Evolutionary conservation across 2,329 filamentous ascomycete species (phyloP).

Genomic region (Knoxdaviesia capensis): DNA sequence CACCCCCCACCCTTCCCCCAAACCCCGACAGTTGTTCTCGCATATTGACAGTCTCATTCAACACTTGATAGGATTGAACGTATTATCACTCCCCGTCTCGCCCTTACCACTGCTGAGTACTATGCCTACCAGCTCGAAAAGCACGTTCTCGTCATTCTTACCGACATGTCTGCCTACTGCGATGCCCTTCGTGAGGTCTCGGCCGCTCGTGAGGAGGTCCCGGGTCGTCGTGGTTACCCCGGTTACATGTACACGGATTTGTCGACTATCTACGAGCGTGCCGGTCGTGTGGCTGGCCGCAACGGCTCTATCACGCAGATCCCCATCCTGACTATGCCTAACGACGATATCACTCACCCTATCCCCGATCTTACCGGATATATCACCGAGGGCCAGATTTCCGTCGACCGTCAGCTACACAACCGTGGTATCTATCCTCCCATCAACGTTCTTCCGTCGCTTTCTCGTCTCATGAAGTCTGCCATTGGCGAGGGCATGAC

Average conservation of each 20-base stretch:
- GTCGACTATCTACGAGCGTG: conserved; percentile 98
- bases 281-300: conserved; percentile 87
- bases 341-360: conserved; percentile 98
- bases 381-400: conserved; percentile 98
- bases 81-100: conserved; percentile 97
- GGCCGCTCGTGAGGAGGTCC: conserved; percentile 93
- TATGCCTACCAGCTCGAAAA: conserved; percentile 99
- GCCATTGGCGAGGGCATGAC: conserved; percentile 96
- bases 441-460: conserved; percentile 93
- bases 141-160: conserved; percentile 97
- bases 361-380: conserved; percentile 98
- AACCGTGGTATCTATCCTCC: conserved; percentile 98
- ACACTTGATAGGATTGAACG: conserved; percentile 59
- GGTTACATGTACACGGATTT: conserved; percentile 99
- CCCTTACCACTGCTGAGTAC: conserved; percentile 95
- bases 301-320: conserved; percentile 99
- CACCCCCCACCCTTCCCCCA: no score
- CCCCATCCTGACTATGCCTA: conserved; percentile 97
- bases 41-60: no score
- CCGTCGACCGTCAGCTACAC: conserved; percentile 78
- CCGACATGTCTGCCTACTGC: conserved; percentile 94
- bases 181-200: conserved; percentile 98
- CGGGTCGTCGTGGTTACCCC: conserved; percentile 95
- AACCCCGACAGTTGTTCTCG: no score
- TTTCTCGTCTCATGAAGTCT: conserved; percentile 99